phyloP scores from a whole-genome alignment of 768 basidiomycete genomes.

The Naematelia aurantialba region DNA sequence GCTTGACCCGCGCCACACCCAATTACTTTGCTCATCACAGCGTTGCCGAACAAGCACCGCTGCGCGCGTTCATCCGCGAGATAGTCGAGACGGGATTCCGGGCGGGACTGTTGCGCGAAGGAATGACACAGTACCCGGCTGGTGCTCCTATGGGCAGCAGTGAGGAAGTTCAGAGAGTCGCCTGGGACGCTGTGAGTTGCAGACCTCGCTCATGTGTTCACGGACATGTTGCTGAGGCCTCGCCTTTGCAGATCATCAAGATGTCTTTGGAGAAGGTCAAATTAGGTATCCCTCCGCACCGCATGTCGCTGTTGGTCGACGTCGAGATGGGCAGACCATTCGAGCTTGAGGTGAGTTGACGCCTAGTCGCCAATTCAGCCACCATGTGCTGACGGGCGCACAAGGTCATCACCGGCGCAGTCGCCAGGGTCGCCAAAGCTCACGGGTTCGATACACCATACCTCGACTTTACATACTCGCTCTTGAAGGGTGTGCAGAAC shows the following conservation, averaged over 20 bases:
- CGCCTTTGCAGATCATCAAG: not conserved
- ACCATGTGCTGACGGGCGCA: not conserved
- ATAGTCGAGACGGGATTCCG: constrained; percentile 38
- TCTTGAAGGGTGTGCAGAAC: constrained; percentile 36
- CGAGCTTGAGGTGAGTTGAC: constrained; percentile 37
- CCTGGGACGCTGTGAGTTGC: constrained; percentile 28
- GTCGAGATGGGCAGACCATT: constrained; percentile 40
- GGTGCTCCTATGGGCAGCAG: constrained; percentile 18
- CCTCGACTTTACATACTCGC: constrained; percentile 27
- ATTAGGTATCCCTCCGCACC: constrained; percentile 22
- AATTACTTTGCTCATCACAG: constrained; percentile 13
- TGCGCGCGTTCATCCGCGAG: constrained; percentile 35
- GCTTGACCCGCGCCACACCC: constrained; percentile 32
- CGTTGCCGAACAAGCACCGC: constrained; percentile 6
- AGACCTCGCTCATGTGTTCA: not conserved
- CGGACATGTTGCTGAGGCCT: not conserved
- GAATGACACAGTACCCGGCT: constrained; percentile 26
- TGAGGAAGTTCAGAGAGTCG: constrained; percentile 13
- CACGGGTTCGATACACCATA: constrained; percentile 24
- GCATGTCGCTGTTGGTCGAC: constrained; percentile 42
- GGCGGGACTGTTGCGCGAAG: constrained; percentile 32
- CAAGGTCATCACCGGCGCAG: constrained; percentile 32
- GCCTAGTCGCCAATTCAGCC: not conserved
- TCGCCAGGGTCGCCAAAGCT: constrained; percentile 26
- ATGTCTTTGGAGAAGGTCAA: constrained; percentile 6